phyloP scores from a whole-genome alignment of 352 stramenopile genomes.

The Thalassiosira livingstoniorum region DNA sequence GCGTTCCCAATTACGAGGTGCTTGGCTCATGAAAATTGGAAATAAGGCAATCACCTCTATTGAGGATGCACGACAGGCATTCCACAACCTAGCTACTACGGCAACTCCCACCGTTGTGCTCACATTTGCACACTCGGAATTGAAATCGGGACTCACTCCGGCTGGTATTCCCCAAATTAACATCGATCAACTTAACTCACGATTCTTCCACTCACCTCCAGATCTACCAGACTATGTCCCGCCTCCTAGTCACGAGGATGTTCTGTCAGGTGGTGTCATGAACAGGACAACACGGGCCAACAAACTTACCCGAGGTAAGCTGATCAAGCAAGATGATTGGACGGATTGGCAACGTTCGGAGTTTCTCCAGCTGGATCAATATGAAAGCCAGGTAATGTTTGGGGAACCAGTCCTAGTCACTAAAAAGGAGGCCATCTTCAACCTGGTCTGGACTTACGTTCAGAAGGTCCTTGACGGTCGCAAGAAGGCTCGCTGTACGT shows the following conservation, averaged over 20 bases:
- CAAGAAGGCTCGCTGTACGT: slow-evolving; percentile 30
- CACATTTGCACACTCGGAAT: slow-evolving; percentile 24
- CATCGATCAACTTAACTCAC: slow-evolving; percentile 38
- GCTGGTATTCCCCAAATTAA: slow-evolving; percentile 39
- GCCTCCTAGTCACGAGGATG: background rate
- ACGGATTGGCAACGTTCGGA: slow-evolving; percentile 51
- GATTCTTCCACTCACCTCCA: slow-evolving; percentile 1
- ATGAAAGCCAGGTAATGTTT: slow-evolving; percentile 62
- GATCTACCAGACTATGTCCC: background rate
- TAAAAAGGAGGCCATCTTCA: background rate
- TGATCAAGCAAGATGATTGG: slow-evolving; percentile 52
- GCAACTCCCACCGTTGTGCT: background rate
- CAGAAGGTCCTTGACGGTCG: slow-evolving; percentile 16
- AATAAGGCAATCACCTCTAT: background rate
- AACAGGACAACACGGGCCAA: background rate
- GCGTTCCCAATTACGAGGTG: background rate
- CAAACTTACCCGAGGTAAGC: slow-evolving; percentile 32
- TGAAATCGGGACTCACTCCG: slow-evolving; percentile 23
- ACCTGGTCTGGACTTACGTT: slow-evolving; percentile 25
- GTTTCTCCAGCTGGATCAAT: slow-evolving; percentile 59
- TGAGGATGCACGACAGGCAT: background rate
- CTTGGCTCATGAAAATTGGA: slow-evolving; percentile 22
- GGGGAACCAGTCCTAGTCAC: slow-evolving; percentile 16
- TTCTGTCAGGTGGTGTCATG: background rate
- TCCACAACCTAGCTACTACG: background rate